Conservation (phyloP, 257 asterid genomes). For the Salvia splendens region DNA sequence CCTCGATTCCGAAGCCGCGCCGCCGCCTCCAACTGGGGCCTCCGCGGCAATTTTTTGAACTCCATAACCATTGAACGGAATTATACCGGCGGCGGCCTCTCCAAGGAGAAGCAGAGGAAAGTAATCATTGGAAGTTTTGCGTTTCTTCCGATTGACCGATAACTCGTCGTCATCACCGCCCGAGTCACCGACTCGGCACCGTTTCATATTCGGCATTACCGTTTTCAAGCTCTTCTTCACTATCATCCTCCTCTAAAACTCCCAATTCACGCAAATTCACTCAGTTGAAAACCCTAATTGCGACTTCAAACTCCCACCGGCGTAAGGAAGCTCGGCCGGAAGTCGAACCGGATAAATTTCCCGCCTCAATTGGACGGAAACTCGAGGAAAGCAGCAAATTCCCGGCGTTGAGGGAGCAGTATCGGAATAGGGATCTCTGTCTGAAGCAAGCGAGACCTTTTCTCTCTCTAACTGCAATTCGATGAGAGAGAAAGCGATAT, state of each 20-base stretch:
- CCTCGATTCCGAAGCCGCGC: constrained; percentile 37
- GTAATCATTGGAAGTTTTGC: constrained; percentile 51
- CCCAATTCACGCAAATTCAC: neutral
- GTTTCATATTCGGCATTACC: constrained; percentile 93
- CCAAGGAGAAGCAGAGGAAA: constrained; percentile 75
- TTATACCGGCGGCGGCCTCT: constrained; percentile 67
- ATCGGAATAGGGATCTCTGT: constrained; percentile 80
- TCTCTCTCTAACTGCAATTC: constrained; percentile 24
- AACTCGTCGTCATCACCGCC: constrained; percentile 67
- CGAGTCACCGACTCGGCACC: constrained; percentile 66
- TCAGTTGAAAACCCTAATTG: constrained; percentile 49
- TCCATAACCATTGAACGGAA: constrained; percentile 57
- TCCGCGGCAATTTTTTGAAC: constrained; percentile 39
- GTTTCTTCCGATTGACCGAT: constrained; percentile 64
- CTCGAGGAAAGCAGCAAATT: constrained; percentile 26
- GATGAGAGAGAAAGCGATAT: constrained; percentile 57
- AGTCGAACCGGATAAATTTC: constrained; percentile 26
- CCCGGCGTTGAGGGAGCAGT: neutral
- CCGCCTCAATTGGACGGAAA: constrained; percentile 28
- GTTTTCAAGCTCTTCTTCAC: constrained; percentile 87
- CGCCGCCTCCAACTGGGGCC: constrained; percentile 28
- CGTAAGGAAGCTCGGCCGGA: constrained; percentile 30
- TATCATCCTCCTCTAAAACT: constrained; percentile 55
- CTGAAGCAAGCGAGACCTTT: constrained; percentile 31
- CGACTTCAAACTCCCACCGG: constrained; percentile 34